A percentile compares a stretch with the other conserved stretches of the same genome.
phyloP scores from a whole-genome alignment of 176 grass and related monocot species.

The Oryza glumipatula region DNA sequence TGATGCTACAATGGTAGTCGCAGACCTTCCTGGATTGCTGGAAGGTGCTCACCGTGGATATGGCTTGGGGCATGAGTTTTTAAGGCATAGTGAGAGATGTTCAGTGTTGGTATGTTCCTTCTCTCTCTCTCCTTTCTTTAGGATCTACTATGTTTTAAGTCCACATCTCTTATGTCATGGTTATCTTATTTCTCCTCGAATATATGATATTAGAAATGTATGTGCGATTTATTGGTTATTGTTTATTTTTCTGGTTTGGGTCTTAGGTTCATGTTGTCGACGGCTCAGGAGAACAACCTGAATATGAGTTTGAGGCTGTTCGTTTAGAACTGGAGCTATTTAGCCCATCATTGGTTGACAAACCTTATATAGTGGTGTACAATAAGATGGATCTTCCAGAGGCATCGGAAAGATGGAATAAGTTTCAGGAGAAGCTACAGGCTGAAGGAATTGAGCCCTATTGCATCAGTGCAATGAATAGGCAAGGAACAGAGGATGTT shows the following conservation, averaged over 20 bases:
- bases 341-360: conserved; percentile 82
- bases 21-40: conserved; percentile 91
- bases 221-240: not conserved
- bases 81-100: conserved; percentile 93
- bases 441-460: conserved; percentile 60
- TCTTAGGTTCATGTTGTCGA: conserved; percentile 93
- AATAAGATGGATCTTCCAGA: conserved; percentile 98
- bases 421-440: conserved; percentile 62
- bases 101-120: conserved; percentile 65
- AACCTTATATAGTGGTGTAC: conserved; percentile 83
- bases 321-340: conserved; percentile 96
- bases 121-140: not conserved
- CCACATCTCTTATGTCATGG: not conserved
- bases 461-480: conserved; percentile 85
- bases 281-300: conserved; percentile 82
- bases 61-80: conserved; percentile 94
- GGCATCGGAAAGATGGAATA: conserved; percentile 79
- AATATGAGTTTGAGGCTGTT: conserved; percentile 95
- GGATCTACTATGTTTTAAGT: not conserved
- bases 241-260: conserved; percentile 26
- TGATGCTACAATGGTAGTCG: conserved; percentile 95
- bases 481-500: conserved; percentile 75
- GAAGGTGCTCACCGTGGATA: conserved; percentile 96
- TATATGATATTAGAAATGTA: conserved; percentile 12
- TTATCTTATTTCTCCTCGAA: not conserved